Evolutionary conservation across 2,329 filamentous ascomycete genomes (phyloP).

Genomic region (Trichoderma citrinoviride): DNA sequence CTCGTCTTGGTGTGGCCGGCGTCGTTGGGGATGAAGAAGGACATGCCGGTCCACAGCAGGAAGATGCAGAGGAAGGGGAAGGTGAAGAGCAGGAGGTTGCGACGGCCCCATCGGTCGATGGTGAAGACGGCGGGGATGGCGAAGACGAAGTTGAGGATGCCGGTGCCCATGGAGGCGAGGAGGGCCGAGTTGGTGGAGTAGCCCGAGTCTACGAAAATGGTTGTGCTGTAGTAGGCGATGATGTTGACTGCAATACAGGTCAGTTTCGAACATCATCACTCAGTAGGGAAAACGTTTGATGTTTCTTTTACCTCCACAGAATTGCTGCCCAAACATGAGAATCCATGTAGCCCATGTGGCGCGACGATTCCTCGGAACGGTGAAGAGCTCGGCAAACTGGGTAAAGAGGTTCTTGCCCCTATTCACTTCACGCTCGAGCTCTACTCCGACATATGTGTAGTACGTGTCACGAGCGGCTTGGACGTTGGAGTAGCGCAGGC

Average conservation of each 20-base stretch:
- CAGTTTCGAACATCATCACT: neutral
- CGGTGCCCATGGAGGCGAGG: slow-evolving; percentile 35
- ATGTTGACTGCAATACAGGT: slow-evolving; percentile 27
- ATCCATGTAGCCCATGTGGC: slow-evolving; percentile 62
- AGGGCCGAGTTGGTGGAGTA: slow-evolving; percentile 32
- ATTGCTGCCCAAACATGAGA: slow-evolving; percentile 60
- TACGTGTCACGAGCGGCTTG: slow-evolving; percentile 60
- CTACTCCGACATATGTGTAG: slow-evolving; percentile 44
- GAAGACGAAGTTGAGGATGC: slow-evolving; percentile 29
- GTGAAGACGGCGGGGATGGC: slow-evolving; percentile 36
- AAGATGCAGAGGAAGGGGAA: slow-evolving; percentile 38
- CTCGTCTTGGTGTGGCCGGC: slow-evolving; percentile 22
- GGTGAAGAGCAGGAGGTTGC: slow-evolving; percentile 31
- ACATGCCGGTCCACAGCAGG: slow-evolving; percentile 34
- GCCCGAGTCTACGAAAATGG: slow-evolving; percentile 31
- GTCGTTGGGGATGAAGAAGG: slow-evolving; percentile 30
- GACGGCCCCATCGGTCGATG: slow-evolving; percentile 30
- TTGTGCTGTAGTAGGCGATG: slow-evolving; percentile 35
- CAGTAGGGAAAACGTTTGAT: too few relatives aligned
- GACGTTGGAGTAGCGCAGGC: slow-evolving; percentile 52
- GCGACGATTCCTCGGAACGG: slow-evolving; percentile 51
- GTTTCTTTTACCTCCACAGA: slow-evolving; percentile 21
- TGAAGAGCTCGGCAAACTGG: slow-evolving; percentile 52
- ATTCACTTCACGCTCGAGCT: slow-evolving; percentile 32
- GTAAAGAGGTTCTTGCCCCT: slow-evolving; percentile 43